Evolutionary conservation across 2,329 filamentous ascomycete genomes (phyloP).

Genomic region (Aspergillus aculeatinus): DNA sequence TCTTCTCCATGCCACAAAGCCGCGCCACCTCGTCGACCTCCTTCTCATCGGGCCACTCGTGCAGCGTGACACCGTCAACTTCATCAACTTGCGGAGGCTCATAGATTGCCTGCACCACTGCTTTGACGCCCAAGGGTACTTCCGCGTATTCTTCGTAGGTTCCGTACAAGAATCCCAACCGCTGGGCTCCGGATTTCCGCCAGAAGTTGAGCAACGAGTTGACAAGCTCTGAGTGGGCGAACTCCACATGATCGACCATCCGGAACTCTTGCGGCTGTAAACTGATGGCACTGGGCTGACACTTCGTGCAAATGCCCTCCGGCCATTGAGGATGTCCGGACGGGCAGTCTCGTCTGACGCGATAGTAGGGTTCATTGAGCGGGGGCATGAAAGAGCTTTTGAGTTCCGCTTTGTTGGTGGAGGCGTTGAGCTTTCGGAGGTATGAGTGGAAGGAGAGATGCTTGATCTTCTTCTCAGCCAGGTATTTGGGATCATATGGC

Average conservation of each 20-base stretch:
- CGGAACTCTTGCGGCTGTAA: conserved; percentile 90
- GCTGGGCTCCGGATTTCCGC: conserved; percentile 79
- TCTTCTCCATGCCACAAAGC: conserved; percentile 79
- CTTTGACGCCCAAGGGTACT: conserved; percentile 91
- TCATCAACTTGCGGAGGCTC: conserved; percentile 92
- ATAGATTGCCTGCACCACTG: conserved; percentile 94
- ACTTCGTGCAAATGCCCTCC: conserved; percentile 96
- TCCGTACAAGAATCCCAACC: conserved; percentile 88
- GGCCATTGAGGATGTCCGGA: conserved; percentile 92
- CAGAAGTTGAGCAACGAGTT: conserved; percentile 90
- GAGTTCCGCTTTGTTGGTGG: conserved; percentile 92
- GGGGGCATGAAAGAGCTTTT: conserved; percentile 96
- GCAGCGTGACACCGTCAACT: conserved; percentile 79
- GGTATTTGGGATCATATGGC: conserved; percentile 84
- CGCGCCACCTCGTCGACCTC: conserved; percentile 77
- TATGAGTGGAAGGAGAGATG: conserved; percentile 95
- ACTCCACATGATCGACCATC: conserved; percentile 98
- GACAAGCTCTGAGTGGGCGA: conserved; percentile 78
- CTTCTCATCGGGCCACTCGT: conserved; percentile 80
- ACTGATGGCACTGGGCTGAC: conserved; percentile 94
- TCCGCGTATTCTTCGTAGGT: conserved; percentile 87
- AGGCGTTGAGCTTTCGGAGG: conserved; percentile 89
- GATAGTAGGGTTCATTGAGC: conserved; percentile 86
- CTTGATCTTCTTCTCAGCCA: conserved; percentile 97
- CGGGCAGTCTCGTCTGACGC: conserved; percentile 84